Evolutionary conservation across 2,329 filamentous ascomycete genomes (phyloP), one percentile per base, ranked within the genome.

Genomic region (Claviceps digitariae): DNA sequence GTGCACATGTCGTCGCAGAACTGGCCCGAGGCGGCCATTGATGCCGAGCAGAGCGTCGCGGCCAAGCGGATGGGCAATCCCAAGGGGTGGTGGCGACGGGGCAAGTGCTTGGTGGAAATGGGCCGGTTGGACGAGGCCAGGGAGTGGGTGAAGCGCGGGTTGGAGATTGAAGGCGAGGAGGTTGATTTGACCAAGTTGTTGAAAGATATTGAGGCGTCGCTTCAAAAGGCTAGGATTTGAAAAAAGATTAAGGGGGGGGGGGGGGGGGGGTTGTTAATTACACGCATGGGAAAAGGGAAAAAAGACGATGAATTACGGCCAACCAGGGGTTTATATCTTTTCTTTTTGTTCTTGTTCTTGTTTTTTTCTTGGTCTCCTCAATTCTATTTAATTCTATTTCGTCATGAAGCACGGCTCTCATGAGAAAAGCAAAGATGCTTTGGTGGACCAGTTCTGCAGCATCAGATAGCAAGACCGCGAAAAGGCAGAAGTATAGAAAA

Each of bases 81-180:
- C 1, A 97, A 97, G 80, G 90, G 84, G 0, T 97, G 91, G 89
- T 96, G 89, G 84, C 77, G 93, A 57, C 76, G 87, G 57, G 93
- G 87, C 10, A 83, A 82, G 72, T 94, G 89, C 65, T 69, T 97
- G 64, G 71, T 85, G 59, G 93, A 98, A 80, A 97, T 97, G 93
- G 86, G 86, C 1, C 71, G 91, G 56, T 71, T 87, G 63, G 82
- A 87, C 53, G 91, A 97, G 79, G 90, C 90, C 1, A 75, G 75
- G 62, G 82, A 84, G 57, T 94, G 90, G 82, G 77, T 95, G 43
- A 78, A 77, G 59, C 77, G 81, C 64, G 90, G 82, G 0, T 68
- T 95, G 54, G 91, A 95, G 73, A 83, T 90, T 66, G 90, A 95
- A 72, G 86, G 85, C 13, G 81, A 78, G 68, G 79, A 83, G 69